Conservation (phyloP, 352 stramenopile genomes). For the Thalassiosira mediterranea region DNA sequence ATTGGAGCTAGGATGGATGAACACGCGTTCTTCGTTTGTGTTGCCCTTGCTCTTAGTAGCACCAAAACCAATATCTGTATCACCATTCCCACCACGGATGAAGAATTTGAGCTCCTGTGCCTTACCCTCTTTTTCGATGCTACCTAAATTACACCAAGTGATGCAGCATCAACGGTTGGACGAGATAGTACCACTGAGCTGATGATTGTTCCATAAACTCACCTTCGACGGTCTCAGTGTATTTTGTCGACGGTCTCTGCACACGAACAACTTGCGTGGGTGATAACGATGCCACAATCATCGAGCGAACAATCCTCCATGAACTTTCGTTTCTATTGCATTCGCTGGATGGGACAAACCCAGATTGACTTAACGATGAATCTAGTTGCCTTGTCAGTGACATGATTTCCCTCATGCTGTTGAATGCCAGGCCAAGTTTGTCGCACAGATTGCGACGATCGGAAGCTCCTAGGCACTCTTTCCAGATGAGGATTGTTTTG, state of each 20-base stretch:
- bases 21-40: slow-evolving; percentile 90
- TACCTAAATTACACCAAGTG: slow-evolving; percentile 27
- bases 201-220: no score
- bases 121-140: slow-evolving; percentile 89
- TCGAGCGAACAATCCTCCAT: slow-evolving; percentile 77
- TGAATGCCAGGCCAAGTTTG: slow-evolving; percentile 63
- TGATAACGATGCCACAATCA: slow-evolving; percentile 84
- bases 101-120: slow-evolving; percentile 94
- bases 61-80: no score
- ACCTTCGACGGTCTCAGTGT: slow-evolving; percentile 91
- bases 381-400: slow-evolving; percentile 85
- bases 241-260: slow-evolving; percentile 92
- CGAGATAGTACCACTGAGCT: no score
- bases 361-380: slow-evolving; percentile 59
- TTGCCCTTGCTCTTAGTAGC: slow-evolving; percentile 23
- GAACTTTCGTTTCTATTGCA: slow-evolving; percentile 67
- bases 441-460: slow-evolving; percentile 63
- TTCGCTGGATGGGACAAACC: slow-evolving; percentile 60
- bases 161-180: no score
- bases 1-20: slow-evolving; percentile 93
- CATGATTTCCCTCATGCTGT: slow-evolving; percentile 75
- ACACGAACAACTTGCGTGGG: slow-evolving; percentile 91
- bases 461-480: slow-evolving; percentile 36
- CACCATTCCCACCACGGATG: slow-evolving; percentile 67
- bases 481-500: slow-evolving; percentile 67